Base-by-base conservation (phyloP, 192 early-diverging fungal genomes). In the Helicostylum pulchrum region DNA sequence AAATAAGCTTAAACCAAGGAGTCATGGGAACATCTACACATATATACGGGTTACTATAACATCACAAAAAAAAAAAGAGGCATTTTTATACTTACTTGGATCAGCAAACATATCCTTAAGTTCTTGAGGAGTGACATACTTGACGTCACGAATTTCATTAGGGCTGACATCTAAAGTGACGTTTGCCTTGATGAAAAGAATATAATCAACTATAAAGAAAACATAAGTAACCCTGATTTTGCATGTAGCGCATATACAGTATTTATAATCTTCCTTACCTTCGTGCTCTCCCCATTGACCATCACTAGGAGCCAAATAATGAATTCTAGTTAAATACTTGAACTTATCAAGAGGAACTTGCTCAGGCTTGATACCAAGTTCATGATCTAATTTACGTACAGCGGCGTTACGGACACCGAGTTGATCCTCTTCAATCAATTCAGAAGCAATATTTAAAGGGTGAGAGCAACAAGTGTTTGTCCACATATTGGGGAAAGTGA, bases 391-490 rank as follows among this genome's bases (percentile, higher is more conserved):
- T 77, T 99, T 99, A 51, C 97, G 82, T 75, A 91, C 88, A 49
- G 94, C 97, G 30, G 97, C 97, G 10, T 85, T 78, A 55, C 90
- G 81, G 32, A 90, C 95, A 48, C 84, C 85, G 11, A 87, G 71
- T 74, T 94, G 93, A 15, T 85, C 83, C 46, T 77, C 68, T 70
- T 94, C 92, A 26, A 85, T 86, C 53, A 96, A 77, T 75, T 97
- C 97, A 9, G 80, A 76, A 8, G 83, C 66, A 15, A 74, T 83
- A 68, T 90, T 89, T 62, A 99, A 84, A 14, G 97, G 97, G 71
- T 99, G 97, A 26, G 93, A 95, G 79, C 97, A 99, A 78, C 97
- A 99, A 5, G 97, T 97, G 81, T 99, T 99, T 62, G 97, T 99
- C 77, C 82, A 99, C 79, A 87, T 89, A 47, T 89, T 87, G 9